These are phyloP conservation scores for Phialemoniopsis sp. DNA, from an alignment of 2,329 filamentous ascomycete genomes.

Conservation along the genomic window DNA sequence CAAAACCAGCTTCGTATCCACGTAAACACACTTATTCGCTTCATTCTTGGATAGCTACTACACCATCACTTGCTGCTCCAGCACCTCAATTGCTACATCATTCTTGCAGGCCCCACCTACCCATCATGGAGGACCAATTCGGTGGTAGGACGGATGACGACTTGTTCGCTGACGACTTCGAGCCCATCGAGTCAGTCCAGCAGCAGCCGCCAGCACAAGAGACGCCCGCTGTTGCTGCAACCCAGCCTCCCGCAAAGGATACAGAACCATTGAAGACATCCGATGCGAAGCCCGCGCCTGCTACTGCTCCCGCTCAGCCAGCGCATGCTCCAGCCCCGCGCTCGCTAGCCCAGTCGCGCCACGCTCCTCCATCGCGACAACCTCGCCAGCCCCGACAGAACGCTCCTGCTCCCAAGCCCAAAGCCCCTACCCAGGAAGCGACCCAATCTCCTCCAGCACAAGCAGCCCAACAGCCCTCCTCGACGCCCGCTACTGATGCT, in stretches of 20 bases:
- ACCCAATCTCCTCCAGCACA: constrained; percentile 3
- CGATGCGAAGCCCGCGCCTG: too few species aligned
- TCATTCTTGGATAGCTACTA: too few species aligned
- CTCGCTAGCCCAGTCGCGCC: constrained; percentile 25
- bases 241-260: constrained; percentile 1
- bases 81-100: too few species aligned
- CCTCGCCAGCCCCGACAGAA: constrained; percentile 10
- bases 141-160: constrained; percentile 58
- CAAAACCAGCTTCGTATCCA: too few species aligned
- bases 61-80: too few species aligned
- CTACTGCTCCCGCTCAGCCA: constrained; percentile 6
- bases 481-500: constrained; percentile 3
- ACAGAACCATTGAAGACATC: constrained; percentile 6
- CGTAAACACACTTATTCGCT: too few species aligned
- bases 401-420: constrained; percentile 13
- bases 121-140: constrained; percentile 56
- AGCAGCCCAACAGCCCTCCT: constrained; percentile 14
- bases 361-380: constrained; percentile 14
- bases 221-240: constrained; percentile 1
- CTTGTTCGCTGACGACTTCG: constrained; percentile 59
- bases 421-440: constrained; percentile 1
- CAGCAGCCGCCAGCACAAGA: constrained; percentile 3
- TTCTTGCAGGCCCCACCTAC: constrained; percentile 5
- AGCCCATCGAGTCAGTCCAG: constrained; percentile 34
- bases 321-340: constrained; percentile 10